Evolutionary conservation across 169 alveolate genomes (phyloP).

Genomic region (Eimeria sp.): DNA sequence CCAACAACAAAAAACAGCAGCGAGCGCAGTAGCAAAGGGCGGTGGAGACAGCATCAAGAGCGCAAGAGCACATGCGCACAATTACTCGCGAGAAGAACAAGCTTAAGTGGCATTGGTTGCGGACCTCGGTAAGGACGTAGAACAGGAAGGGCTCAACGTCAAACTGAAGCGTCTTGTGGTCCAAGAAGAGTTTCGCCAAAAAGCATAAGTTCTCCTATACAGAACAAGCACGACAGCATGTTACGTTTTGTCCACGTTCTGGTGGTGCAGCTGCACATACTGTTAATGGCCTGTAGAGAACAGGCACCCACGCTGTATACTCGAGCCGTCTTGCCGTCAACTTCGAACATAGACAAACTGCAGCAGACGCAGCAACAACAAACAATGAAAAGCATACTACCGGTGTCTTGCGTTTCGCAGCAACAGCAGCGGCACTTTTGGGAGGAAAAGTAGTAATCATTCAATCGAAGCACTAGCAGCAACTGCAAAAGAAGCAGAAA

Average conservation of each 20-base stretch:
- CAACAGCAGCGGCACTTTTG: not conserved
- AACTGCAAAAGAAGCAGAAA: not conserved
- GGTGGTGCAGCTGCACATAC: not conserved
- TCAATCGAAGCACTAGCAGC: not conserved
- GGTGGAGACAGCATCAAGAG: not conserved
- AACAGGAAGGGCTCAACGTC: constrained; percentile 94
- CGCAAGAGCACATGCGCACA: not conserved
- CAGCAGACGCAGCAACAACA: not conserved
- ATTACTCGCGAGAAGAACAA: not conserved
- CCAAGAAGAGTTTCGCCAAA: constrained; percentile 98
- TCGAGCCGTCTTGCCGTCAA: constrained; percentile 96
- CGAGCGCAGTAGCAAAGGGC: not conserved
- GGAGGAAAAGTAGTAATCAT: not conserved
- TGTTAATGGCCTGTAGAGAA: not conserved
- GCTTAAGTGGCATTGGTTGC: not conserved
- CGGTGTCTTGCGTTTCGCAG: not conserved
- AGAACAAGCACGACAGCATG: not conserved
- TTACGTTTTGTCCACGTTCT: not conserved
- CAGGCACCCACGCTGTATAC: constrained; percentile 88
- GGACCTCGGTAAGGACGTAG: constrained; percentile 96
- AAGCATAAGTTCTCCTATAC: constrained; percentile 97
- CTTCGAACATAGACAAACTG: constrained; percentile 91
- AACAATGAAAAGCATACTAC: not conserved
- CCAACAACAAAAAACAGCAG: not conserved
- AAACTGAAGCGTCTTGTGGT: constrained; percentile 97